phyloP scores from a whole-genome alignment of 2,329 filamentous ascomycete genomes.

The Aspergillus aculeatus region DNA sequence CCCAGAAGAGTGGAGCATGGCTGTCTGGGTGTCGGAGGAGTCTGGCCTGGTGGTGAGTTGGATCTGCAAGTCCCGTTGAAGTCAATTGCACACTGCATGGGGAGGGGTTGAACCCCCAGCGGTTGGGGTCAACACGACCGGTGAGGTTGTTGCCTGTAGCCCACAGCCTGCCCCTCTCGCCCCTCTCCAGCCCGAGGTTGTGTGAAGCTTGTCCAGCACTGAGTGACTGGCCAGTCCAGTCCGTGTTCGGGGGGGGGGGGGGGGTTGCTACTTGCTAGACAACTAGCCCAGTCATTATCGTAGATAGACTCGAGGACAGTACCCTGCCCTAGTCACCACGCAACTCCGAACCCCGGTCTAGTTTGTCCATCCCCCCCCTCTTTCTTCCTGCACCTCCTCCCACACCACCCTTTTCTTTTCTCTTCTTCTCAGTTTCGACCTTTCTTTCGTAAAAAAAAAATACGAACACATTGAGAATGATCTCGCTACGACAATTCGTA shows the following conservation, averaged over 20 bases:
- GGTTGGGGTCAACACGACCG: conserved; percentile 5
- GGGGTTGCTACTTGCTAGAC: not conserved
- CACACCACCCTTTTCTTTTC: not conserved
- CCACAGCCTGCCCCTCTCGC: not conserved
- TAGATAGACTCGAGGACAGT: not conserved
- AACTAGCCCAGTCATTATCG: not conserved
- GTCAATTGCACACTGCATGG: not conserved
- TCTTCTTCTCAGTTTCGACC: not conserved
- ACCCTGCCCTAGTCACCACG: not conserved
- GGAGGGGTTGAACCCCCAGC: not conserved
- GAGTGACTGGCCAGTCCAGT: too few relatives aligned
- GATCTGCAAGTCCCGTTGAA: not conserved
- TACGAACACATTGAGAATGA: conserved; percentile 9
- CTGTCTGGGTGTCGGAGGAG: not conserved
- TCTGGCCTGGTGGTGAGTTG: not conserved
- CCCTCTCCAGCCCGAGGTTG: conserved; percentile 2
- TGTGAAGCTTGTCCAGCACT: not conserved
- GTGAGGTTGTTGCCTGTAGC: not conserved
- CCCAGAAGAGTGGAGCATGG: not conserved
- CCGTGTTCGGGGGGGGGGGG: not conserved
- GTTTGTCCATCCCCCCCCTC: not conserved
- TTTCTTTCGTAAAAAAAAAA: not conserved
- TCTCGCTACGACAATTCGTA: conserved; percentile 33
- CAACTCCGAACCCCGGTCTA: not conserved
- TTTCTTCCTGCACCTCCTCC: not conserved